Evolutionary conservation across 2,329 filamentous ascomycete species (phyloP), one percentile per base, ranked within the genome.

Genomic region (Xylariaceae sp.): DNA sequence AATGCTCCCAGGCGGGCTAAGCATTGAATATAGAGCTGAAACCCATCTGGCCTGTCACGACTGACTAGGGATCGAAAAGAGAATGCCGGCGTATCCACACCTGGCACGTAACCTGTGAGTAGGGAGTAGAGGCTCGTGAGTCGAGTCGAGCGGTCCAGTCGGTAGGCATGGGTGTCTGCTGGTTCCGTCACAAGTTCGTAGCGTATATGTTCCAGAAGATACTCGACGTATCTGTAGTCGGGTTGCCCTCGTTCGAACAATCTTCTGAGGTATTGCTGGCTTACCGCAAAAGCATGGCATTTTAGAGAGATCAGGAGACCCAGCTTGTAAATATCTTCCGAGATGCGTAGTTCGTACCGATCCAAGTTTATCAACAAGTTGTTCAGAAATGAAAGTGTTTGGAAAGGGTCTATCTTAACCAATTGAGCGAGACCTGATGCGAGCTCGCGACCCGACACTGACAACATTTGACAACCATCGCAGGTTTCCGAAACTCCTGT

Each of bases 321-420:
- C 35, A 72, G 57, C 13, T 68, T 66, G 48, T 70, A 69, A 7
- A 78, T 61, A 1, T 68, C 51, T 0, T 62, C 49, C 10, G 72
- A 67, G 4, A 76, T 50, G 23, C 64, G 58, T 5, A 64, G 53
- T 4, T 60, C 63, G 17, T 67, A 58, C 6, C 61, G 60, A 2
- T 70, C 65, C 8, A 77, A 65, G 49, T 70, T 72, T 49, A 75
- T 68, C 30, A 69, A 64, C 11, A 80, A 56, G 61, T 78, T 77
- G 56, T 78, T 76, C 23, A 80, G 63, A 53, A 80, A 72, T 1
- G 67, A 61, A 45, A 80, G 66, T 42, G 69, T 30, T 2, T 67
- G 51, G 17, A 51, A 7, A 48, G 53, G 62, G 52, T 71, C 63
- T 4, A 64, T 60, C 11, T 23, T 55, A n/a, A 53, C 42, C 50